Evolutionary conservation across 23 red algal species (phyloP).

Genomic region (Gracilaria domingensis): DNA sequence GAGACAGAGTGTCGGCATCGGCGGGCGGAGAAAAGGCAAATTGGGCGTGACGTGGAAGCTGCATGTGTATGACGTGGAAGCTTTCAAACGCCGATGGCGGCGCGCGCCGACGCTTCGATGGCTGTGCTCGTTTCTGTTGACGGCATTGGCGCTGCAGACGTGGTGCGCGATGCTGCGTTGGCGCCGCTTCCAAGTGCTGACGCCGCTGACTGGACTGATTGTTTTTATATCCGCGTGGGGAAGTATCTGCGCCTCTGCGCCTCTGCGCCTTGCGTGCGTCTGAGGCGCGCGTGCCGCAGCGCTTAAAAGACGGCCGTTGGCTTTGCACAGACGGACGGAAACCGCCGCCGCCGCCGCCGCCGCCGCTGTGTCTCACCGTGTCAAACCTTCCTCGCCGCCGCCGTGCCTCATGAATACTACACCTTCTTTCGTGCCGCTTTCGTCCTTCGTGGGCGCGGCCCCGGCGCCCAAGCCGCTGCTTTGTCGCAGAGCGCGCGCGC

Average conservation of each 20-base stretch:
- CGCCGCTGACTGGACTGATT: too few species aligned
- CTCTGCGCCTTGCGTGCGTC: too few species aligned
- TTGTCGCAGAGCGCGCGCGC: neutral
- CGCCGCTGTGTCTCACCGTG: too few species aligned
- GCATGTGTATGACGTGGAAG: neutral
- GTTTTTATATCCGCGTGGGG: too few species aligned
- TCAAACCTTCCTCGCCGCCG: too few species aligned
- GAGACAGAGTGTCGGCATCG: neutral
- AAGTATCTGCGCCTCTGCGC: too few species aligned
- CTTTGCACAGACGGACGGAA: too few species aligned
- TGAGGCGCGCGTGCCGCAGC: too few species aligned
- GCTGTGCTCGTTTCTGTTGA: conserved; percentile 25
- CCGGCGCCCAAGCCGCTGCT: neutral
- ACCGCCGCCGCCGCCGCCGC: too few species aligned
- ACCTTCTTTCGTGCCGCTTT: neutral
- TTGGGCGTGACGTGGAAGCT: conserved; percentile 27
- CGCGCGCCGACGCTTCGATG: neutral
- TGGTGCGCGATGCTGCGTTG: neutral
- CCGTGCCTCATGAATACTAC: neutral
- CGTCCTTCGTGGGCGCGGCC: neutral
- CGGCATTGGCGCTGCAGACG: neutral
- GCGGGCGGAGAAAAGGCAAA: neutral
- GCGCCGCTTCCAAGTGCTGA: neutral
- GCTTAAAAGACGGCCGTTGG: too few species aligned
- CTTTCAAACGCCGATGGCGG: neutral